Evolutionary conservation across 495 filamentous ascomycete species (phyloP), one percentile per base, ranked within the genome.

Genomic region (Penicillium arizonense): DNA sequence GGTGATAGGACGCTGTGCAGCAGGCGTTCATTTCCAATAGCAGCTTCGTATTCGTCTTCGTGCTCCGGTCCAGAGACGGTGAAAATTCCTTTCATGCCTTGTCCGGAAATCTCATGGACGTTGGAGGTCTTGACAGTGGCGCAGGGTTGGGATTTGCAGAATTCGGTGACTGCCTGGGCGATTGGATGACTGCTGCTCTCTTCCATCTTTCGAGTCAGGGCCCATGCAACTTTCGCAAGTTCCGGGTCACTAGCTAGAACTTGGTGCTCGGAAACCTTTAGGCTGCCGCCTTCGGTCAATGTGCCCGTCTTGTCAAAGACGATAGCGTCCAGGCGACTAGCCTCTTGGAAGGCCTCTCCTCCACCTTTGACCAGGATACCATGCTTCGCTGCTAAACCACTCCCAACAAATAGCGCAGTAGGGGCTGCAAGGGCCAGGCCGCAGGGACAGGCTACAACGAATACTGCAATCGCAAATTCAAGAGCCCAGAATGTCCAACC

Each of bases 281-380:
- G 83, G 47, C 91, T 86, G 32, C 88, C 90, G 33, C 93, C 93
- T 58, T 89, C 74, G 0, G 93, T 97, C 43, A 97, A 72, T 1
- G 93, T 97, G 0, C 93, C 93, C 0, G 93, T 97, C 75, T 97
- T 97, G 74, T 97, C 93, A 59, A 97, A 97, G 12, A 97, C 90
- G 18, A 97, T 83, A 48, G 85, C 86, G 64, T 95, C 89, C 6
- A 97, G 77, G 4, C 78, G 78, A 56, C 90, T 95, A 10, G 94
- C 91, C 72, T 95, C 91, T 68, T 97, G 89, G 61, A 97, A 97
- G 1, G 94, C 93, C 62, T 96, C 90, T 21, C 93, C 94, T 14
- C 93, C 93, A n/a, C 93, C 93, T 67, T 94, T 93, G 53, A 91
- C 93, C 3, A 97, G 73, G 44, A 97, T 95, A 5, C 94, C 93